Evolutionary conservation across 1,139 yeast genomes (phyloP), one percentile per base, ranked within the genome.

Genomic region (Hyphopichia pseudoburtonii): DNA sequence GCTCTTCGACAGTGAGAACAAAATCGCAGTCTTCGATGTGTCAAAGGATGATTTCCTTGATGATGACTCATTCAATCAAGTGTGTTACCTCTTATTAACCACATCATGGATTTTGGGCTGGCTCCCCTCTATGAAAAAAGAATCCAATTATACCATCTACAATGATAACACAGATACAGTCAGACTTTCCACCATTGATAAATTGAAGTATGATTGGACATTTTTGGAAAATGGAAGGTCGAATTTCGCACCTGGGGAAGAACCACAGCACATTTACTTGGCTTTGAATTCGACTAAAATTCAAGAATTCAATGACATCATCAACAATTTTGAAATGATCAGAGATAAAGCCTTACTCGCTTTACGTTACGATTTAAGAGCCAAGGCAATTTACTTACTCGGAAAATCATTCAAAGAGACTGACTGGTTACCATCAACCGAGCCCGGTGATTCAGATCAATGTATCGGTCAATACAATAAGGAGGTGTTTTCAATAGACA

Each of bases 381-480:
- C 79, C 37, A 75, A 84, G 41, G 74, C 80, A 2, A 72, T 85
- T 14, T 80, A 78, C 54, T 78, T 76, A 50, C 71, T 85, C 30
- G 76, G 80, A 10, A 70, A 67, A 38, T 71, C 77, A 12, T 67
- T 64, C 45, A 54, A 52, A 37, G 62, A 57, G 30, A 61, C 62
- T 17, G 69, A 65, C 32, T 74, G 79, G 76, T 59, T 69, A 46
- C 69, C 73, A 34, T 40, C 60, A 3, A 64, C 70, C 16, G 81
- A 78, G 47, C 74, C 79, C 1, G 84, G 82, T 5, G 87, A 82
- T 48, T 76, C 86, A 4, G 92, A 84, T 47, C 72, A 74, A 18
- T 77, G 66, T 46, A 75, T 86, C 36, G 76, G 78, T 14, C 68
- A 73, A 42, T 66, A 84, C 45, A 86, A 82, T 52, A 73, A 75